A percentile compares a stretch with the other conserved stretches of the same genome.
Evolutionary conservation across 1,139 yeast species (phyloP).

Genomic region (Taphrina sp.): DNA sequence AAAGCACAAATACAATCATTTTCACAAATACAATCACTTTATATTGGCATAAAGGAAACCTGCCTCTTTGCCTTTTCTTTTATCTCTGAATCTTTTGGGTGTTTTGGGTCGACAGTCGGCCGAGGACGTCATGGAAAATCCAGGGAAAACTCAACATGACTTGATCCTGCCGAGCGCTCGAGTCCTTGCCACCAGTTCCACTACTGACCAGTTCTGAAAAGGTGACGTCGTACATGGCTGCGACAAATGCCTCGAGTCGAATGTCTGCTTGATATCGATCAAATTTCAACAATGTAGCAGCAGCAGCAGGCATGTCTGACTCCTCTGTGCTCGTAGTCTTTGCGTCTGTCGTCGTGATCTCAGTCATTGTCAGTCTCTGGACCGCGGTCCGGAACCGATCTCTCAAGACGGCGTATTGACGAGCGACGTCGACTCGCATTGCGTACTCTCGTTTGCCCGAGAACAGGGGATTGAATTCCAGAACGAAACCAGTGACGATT

Average conservation of each 20-base stretch:
- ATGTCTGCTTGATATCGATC: too few species aligned
- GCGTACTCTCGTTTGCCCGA: conserved; percentile 22
- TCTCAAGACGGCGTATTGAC: conserved; percentile 1
- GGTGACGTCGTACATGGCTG: conserved; percentile 31
- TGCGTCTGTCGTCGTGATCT: not conserved
- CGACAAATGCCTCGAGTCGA: conserved; percentile 26
- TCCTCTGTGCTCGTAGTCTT: not conserved
- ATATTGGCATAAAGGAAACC: too few species aligned
- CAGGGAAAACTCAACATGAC: conserved; percentile 20
- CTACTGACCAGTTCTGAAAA: not conserved
- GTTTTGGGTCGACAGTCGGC: conserved; percentile 16
- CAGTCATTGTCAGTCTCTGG: too few species aligned
- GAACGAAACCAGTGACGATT: conserved; percentile 33
- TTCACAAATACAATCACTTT: too few species aligned
- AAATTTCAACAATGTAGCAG: too few species aligned
- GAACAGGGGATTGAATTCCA: conserved; percentile 8
- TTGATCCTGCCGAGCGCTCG: not conserved
- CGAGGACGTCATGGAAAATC: conserved; percentile 16
- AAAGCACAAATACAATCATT: too few species aligned
- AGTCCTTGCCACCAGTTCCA: not conserved
- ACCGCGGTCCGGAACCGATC: not conserved
- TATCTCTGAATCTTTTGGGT: too few species aligned
- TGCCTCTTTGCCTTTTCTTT: too few species aligned
- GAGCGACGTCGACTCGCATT: conserved; percentile 20
- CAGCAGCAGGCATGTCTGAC: not conserved